phyloP scores from a whole-genome alignment of 176 grass and related monocot genomes.

The Otatea glauca region DNA sequence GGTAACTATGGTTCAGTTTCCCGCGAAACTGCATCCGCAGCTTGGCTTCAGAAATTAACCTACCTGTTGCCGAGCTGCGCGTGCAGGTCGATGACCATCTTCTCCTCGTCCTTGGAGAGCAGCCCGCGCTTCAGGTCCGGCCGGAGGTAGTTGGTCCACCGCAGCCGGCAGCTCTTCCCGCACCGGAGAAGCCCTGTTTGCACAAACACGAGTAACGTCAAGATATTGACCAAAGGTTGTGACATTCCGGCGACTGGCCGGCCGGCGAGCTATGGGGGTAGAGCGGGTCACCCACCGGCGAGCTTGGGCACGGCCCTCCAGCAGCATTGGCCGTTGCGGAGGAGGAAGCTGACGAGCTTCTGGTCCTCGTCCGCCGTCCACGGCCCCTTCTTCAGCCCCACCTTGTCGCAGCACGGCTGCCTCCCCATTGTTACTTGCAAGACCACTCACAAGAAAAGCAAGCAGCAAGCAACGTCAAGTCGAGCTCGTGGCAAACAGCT shows the following conservation, averaged over 20 bases:
- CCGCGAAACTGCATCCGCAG: background rate
- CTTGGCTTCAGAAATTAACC: background rate
- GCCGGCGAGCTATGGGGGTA: background rate
- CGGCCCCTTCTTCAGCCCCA: slow-evolving; percentile 80
- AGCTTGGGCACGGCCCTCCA: slow-evolving; percentile 91
- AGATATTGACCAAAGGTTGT: background rate
- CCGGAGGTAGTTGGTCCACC: slow-evolving; percentile 91
- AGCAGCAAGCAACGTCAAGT: slow-evolving; percentile 27
- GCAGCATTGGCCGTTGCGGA: slow-evolving; percentile 68
- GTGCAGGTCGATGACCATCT: slow-evolving; percentile 83
- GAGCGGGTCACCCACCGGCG: slow-evolving; percentile 55
- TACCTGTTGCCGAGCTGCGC: slow-evolving; percentile 80
- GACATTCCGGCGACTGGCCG: background rate
- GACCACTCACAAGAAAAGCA: background rate
- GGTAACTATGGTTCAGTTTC: background rate
- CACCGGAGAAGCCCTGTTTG: slow-evolving; percentile 75
- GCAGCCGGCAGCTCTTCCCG: slow-evolving; percentile 88
- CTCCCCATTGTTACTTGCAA: slow-evolving; percentile 62
- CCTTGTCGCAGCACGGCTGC: slow-evolving; percentile 88
- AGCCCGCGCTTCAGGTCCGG: slow-evolving; percentile 81
- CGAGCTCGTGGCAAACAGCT: background rate
- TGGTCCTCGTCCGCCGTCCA: slow-evolving; percentile 85
- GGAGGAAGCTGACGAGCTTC: slow-evolving; percentile 79
- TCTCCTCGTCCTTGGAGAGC: slow-evolving; percentile 72
- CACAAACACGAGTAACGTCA: background rate